A percentile compares a stretch with the other conserved stretches of the same genome.
Evolutionary conservation across 768 basidiomycete genomes (phyloP).

Genomic region (Tulasnella sp.): DNA sequence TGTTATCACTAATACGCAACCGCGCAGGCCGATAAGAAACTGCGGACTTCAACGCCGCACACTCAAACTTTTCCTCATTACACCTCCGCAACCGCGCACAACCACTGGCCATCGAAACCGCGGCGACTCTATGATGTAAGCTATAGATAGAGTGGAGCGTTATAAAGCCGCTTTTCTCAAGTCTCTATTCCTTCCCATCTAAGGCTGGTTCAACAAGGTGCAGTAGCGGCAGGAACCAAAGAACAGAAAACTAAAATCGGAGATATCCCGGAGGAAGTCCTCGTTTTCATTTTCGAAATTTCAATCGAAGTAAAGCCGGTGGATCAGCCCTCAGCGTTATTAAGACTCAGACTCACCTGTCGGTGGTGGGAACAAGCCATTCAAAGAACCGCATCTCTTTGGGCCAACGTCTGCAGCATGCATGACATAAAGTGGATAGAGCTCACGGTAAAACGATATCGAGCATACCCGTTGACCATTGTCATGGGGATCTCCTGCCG

Average conservation of each 20-base stretch:
- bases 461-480: neutral
- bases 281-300: neutral
- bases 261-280: neutral
- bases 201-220: neutral
- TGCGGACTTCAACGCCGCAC: neutral
- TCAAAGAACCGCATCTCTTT: neutral
- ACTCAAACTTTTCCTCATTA: neutral
- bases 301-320: neutral
- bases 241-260: neutral
- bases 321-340: neutral
- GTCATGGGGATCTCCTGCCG: neutral
- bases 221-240: neutral
- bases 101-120: too few relatives aligned
- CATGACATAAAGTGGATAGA: neutral
- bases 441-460: neutral
- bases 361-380: conserved; percentile 2
- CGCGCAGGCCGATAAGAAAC: too few relatives aligned
- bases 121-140: neutral
- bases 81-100: too few relatives aligned
- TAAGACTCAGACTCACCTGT: neutral
- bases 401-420: neutral
- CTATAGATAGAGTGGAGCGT: neutral
- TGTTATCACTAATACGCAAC: too few relatives aligned
- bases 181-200: neutral
- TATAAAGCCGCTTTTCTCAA: neutral